These are phyloP conservation scores for Rhodomyrtus psidioides DNA, from an alignment of 441 rosid genomes.

Conservation along the genomic window DNA sequence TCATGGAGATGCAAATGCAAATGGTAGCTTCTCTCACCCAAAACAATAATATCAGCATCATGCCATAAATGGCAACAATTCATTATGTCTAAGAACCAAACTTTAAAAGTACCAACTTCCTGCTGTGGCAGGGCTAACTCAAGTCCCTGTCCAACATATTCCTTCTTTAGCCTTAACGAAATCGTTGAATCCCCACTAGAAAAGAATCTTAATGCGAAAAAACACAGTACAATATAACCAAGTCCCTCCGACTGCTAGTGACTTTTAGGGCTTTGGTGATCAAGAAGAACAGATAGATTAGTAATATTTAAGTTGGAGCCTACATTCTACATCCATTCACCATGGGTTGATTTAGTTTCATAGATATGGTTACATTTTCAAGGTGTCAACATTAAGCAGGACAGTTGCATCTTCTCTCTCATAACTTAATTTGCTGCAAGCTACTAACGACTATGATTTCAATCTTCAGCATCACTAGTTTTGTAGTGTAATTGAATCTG, in stretches of 20 bases:
- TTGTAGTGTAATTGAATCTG: not conserved
- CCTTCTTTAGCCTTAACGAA: not conserved
- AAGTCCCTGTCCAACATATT: not conserved
- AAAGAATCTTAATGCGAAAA: not conserved
- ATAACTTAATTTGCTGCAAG: not conserved
- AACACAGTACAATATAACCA: not conserved
- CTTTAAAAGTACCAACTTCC: not conserved
- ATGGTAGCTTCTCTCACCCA: not conserved
- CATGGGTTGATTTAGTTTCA: not conserved
- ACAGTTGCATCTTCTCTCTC: not conserved
- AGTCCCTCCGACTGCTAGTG: not conserved
- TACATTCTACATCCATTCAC: not conserved
- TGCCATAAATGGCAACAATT: not conserved
- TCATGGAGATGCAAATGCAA: not conserved
- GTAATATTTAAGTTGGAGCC: not conserved
- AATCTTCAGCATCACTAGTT: not conserved
- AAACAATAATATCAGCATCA: not conserved
- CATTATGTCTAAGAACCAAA: not conserved
- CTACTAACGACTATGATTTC: not conserved
- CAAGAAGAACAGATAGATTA: not conserved
- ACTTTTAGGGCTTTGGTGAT: not conserved
- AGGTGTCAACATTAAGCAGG: not conserved
- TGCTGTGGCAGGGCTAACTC: not conserved
- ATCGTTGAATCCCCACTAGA: not conserved
- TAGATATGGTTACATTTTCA: not conserved